A percentile compares a stretch with the other conserved stretches of the same genome.
Conservation (phyloP, 345 rosid species). For the Microthlaspi erraticum region DNA sequence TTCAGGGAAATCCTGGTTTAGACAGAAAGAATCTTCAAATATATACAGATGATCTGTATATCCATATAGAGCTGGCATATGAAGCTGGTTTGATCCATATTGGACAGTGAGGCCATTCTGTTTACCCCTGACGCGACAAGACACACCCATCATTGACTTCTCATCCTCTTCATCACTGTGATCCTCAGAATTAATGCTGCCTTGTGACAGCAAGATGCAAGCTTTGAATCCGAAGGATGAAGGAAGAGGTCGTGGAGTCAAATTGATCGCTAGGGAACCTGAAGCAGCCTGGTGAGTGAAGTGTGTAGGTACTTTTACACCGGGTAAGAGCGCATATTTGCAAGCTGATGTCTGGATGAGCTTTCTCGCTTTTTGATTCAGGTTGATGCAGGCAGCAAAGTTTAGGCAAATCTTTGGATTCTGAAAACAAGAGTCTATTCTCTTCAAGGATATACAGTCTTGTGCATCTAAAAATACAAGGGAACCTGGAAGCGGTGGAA, state of each 20-base stretch:
- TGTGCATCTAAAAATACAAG: background rate
- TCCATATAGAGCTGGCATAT: background rate
- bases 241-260: constrained; percentile 2
- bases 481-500: constrained; percentile 14
- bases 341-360: constrained; percentile 22
- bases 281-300: constrained; percentile 8
- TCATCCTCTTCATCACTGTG: background rate
- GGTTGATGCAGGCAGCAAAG: constrained; percentile 2
- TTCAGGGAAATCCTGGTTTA: background rate
- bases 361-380: constrained; percentile 17
- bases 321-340: constrained; percentile 19
- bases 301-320: constrained; percentile 14
- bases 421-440: background rate
- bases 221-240: background rate
- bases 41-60: background rate
- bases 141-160: background rate
- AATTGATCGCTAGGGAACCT: constrained; percentile 1
- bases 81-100: background rate
- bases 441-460: background rate
- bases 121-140: background rate
- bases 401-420: background rate
- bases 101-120: background rate
- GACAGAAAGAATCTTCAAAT: constrained; percentile 11
- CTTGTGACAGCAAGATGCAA: constrained; percentile 15
- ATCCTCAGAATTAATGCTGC: background rate